Base-by-base conservation (phyloP, 2,329 filamentous ascomycete species). In the Ascochyta viciae-villosae region DNA sequence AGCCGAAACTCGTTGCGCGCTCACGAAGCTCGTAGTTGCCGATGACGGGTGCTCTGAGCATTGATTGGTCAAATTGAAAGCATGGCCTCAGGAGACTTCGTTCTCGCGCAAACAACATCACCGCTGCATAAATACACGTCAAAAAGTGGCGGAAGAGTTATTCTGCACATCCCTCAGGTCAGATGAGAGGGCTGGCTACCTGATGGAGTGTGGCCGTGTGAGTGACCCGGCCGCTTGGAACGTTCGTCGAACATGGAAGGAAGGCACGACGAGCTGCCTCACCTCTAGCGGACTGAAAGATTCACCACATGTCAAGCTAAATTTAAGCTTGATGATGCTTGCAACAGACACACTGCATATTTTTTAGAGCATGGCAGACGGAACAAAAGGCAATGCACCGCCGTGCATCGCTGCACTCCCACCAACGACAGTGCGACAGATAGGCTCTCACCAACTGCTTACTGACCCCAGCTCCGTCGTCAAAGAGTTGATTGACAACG, bases 401-500 rank as follows among this genome's bases (percentile, higher is more conserved):
- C 61, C 58, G 31, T 43, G 64, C 41, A 81, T 82, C 54, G 66
- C 75, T 42, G 74, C 75, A 50, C 75, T 82, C 13, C 74, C 78
- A 27, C 68, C 74, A 38, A 65, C 72, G 4, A 78, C 78, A 13
- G 77, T 82, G 22, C 81, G 82, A 42, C 81, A 85, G 10, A 78
- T 93, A 6, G 83, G 86, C 33, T 86, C 89, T 7, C 80, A 84
- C 3, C 80, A 87, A 62, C 80, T 82, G 41, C 81, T 92, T 45
- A 79, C 82, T 5, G 84, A 85, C 7, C 82, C 89, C 0, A 76
- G 80, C 12, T 82, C 84, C 10, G 76, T 91, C 2, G 83, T 92
- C 64, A 93, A 93, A 69, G 90, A 93, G 74, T 84, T 93, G 4
- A 74, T 93, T 29, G 90, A 93, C 64, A 93, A 94, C 72, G 82